phyloP scores from a whole-genome alignment of 139 green algal species.

The Limnomonas spitsbergensis region DNA sequence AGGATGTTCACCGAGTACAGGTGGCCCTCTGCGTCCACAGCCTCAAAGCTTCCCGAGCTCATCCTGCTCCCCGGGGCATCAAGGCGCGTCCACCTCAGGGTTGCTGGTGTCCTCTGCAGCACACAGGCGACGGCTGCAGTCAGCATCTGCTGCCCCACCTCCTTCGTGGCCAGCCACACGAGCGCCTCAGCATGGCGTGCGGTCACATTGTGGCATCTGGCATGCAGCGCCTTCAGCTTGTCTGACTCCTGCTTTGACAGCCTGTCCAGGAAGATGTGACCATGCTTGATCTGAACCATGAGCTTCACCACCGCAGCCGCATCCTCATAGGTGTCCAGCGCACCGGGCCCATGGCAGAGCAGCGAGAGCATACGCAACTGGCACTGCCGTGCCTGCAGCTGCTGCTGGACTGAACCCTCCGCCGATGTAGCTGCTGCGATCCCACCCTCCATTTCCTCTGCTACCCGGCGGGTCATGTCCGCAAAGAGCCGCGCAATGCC shows the following conservation, averaged over 20 bases:
- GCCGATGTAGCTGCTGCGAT: conserved; percentile 1
- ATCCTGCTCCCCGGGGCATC: background rate
- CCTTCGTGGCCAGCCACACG: background rate
- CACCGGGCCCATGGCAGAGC: background rate
- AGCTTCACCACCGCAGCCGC: conserved; percentile 22
- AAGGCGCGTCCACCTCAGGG: background rate
- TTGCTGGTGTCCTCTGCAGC: conserved; percentile 3
- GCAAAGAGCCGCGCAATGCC: conserved; percentile 38
- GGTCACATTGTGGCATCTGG: conserved; percentile 26
- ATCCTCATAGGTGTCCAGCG: background rate
- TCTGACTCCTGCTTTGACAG: background rate
- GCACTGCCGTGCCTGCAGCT: conserved; percentile 28
- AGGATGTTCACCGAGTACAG: conserved; percentile 52
- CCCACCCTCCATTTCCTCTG: conserved; percentile 30
- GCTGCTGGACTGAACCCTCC: background rate
- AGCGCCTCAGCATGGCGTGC: conserved; percentile 1
- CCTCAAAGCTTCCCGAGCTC: conserved; percentile 33
- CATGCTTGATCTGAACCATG: conserved; percentile 34
- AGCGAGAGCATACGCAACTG: conserved; percentile 8
- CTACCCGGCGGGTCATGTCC: conserved; percentile 25
- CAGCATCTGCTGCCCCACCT: background rate
- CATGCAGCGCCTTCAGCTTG: conserved; percentile 18
- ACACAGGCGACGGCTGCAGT: conserved; percentile 6
- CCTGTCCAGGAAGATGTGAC: conserved; percentile 25
- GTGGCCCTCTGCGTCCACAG: conserved; percentile 17